phyloP scores from a whole-genome alignment of 805 yeast genomes.

The Nakazawaea molendinolei region DNA sequence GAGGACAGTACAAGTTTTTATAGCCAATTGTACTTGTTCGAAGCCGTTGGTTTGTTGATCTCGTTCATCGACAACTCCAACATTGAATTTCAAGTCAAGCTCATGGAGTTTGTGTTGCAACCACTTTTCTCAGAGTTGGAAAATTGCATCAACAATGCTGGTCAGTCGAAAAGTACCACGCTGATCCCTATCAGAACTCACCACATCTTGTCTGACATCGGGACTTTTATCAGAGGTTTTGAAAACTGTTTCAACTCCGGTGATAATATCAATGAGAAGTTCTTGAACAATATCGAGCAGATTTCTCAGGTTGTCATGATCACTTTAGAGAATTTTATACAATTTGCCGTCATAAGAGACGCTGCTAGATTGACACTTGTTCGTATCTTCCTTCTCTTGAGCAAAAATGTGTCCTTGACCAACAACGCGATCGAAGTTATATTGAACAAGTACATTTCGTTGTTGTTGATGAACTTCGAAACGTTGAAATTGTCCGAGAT shows the following conservation, averaged over 20 bases:
- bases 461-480: slow-evolving; percentile 50
- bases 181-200: slow-evolving; percentile 66
- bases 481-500: slow-evolving; percentile 60
- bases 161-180: slow-evolving; percentile 29
- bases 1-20: slow-evolving; percentile 68
- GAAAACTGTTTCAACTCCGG: slow-evolving; percentile 31
- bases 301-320: slow-evolving; percentile 74
- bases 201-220: slow-evolving; percentile 82
- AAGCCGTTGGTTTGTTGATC: slow-evolving; percentile 75
- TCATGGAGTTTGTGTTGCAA: slow-evolving; percentile 61
- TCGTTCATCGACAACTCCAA: slow-evolving; percentile 41
- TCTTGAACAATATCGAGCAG: slow-evolving; percentile 25
- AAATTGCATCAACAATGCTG: slow-evolving; percentile 40
- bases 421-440: slow-evolving; percentile 36
- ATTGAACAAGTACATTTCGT: slow-evolving; percentile 65
- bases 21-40: slow-evolving; percentile 77
- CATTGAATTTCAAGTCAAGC: slow-evolving; percentile 30
- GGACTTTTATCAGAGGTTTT: slow-evolving; percentile 83
- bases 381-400: slow-evolving; percentile 73
- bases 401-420: slow-evolving; percentile 34
- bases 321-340: slow-evolving; percentile 69
- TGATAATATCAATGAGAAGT: slow-evolving; percentile 26
- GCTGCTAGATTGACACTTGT: slow-evolving; percentile 85
- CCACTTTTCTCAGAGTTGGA: slow-evolving; percentile 74
- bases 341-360: slow-evolving; percentile 67